Base-by-base conservation (phyloP, 78 protist species). In the Chrysochromulina tobinii region DNA sequence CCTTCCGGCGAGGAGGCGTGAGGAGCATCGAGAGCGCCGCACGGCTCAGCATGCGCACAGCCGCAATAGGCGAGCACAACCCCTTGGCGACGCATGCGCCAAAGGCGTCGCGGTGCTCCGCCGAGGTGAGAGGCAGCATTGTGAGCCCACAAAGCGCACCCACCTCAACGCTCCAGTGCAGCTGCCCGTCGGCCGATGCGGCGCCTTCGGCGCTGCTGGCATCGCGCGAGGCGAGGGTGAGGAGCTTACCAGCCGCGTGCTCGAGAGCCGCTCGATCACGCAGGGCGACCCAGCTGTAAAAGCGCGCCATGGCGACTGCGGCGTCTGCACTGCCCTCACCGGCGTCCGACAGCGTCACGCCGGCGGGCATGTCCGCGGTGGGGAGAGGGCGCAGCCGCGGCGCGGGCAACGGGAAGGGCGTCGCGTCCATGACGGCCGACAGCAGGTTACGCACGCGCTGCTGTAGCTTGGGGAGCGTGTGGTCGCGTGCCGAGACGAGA, bases 141-240 rank as follows among this genome's bases (percentile, higher is more conserved):
- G 27, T 27, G 51, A 69, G 79, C 51, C 51, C 2, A 6, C 23
- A 69, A 51, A 69, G 79, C 25, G 83, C 83, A 57, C 57, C 15
- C 59, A 75, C 58, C 83, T 75, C 83, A 4, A 17, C 58, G n/a
- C 59, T 50, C 58, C 83, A 75, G 83, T 75, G 83, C 83, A 15
- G 4, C 83, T 27, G 25, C 4, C 57, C 83, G 27, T 75, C 57
- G 77, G 27, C 77, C 68, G 68, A 11, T 51, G 8, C 64, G 14
- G 21, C 38, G 38, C 38, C 38, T 0, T 38, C 38, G 38, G 38
- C 38, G 38, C 38, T 38, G 38, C 38, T 38, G 38, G 38, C 38
- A 38, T 38, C 38, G 38, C 38, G 38, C 38, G 38, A 38, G 38
- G 38, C 38, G 38, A 38, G 38, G 38, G 38, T 38, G 38, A 38